Conservation (phyloP, 768 basidiomycete species). For the Pleurotus pulmonarius region DNA sequence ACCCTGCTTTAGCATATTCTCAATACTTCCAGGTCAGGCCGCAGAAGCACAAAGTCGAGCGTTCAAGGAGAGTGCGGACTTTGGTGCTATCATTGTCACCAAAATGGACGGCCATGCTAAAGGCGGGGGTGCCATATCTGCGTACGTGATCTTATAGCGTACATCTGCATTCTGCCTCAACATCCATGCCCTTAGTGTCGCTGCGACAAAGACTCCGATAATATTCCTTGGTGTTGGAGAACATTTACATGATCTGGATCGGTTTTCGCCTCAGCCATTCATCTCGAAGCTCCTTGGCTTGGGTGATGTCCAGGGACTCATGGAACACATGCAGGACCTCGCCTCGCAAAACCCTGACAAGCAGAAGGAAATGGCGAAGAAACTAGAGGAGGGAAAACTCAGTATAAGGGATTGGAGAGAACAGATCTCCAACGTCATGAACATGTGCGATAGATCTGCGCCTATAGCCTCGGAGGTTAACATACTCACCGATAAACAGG, state of each 20-base stretch:
- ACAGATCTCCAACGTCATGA: constrained; percentile 97
- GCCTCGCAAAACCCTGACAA: constrained; percentile 92
- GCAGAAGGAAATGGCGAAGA: constrained; percentile 97
- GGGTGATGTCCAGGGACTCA: constrained; percentile 94
- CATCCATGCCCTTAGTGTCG: constrained; percentile 58
- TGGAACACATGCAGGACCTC: constrained; percentile 98
- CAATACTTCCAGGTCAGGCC: constrained; percentile 71
- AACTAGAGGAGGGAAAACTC: constrained; percentile 94
- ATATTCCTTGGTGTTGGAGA: constrained; percentile 98
- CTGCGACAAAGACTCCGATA: constrained; percentile 97
- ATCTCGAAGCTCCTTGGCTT: constrained; percentile 94
- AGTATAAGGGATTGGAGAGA: constrained; percentile 98
- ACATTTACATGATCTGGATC: constrained; percentile 95
- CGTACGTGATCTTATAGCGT: constrained; percentile 53
- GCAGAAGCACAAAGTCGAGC: constrained; percentile 95
- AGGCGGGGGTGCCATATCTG: constrained; percentile 98
- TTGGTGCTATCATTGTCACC: constrained; percentile 98
- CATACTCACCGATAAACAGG: constrained; percentile 41
- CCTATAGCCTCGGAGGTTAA: neutral
- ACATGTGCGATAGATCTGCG: constrained; percentile 60
- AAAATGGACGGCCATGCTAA: constrained; percentile 99
- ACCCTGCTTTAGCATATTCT: neutral
- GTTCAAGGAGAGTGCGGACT: constrained; percentile 97
- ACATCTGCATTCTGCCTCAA: neutral
- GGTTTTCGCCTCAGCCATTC: constrained; percentile 94